Base-by-base conservation (phyloP, 805 yeast species). In the Ogataea siamensis region DNA sequence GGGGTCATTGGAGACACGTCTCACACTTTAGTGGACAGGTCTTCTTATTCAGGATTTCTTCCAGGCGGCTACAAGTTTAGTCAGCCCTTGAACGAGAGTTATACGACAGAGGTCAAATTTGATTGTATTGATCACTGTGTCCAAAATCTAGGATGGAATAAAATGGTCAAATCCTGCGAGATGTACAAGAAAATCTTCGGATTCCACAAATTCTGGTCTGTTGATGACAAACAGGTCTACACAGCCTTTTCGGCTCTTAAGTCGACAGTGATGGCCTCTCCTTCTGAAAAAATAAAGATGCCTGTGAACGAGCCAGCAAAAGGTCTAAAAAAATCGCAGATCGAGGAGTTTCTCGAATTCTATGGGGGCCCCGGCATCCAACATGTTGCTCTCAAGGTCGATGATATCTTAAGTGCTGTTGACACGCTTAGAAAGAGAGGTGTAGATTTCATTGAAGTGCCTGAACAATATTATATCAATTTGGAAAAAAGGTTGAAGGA, bases 241-340 rank as follows among this genome's bases (percentile, higher is more conserved):
- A 85, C 95, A 0, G 77, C 74, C 37, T 77, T 65, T 47, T 74
- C 88, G 2, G 84, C 93, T 0, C 70, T 86, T 39, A 69, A 74
- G 38, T 82, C 94, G 9, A 74, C 78, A 16, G 95, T 87, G 10
- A 81, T 87, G 88, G 76, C 89, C 0, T 76, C 84, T 6, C 63
- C 69, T 10, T 74, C 79, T 47, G 85, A 81, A 11, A 58, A 53
- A 26, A 73, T 85, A 46, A 83, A 84, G 57, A 79, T 87, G 78
- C 95, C 95, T 11, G 74, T 87, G 34, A 87, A 86, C 59, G 94
- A 87, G 58, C 95, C 96, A 0, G 91, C 87, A 0, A 57, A 66
- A 33, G 87, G 89, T 1, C 57, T 65, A 28, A 72, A 73, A 55
- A 76, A 69, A 53, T 79, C 89, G 3, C 95, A 87, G 55, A 81